A percentile compares a stretch with the other conserved stretches of the same genome.
Conservation (phyloP, 2,329 filamentous ascomycete genomes). For the Diplodia seriata region DNA sequence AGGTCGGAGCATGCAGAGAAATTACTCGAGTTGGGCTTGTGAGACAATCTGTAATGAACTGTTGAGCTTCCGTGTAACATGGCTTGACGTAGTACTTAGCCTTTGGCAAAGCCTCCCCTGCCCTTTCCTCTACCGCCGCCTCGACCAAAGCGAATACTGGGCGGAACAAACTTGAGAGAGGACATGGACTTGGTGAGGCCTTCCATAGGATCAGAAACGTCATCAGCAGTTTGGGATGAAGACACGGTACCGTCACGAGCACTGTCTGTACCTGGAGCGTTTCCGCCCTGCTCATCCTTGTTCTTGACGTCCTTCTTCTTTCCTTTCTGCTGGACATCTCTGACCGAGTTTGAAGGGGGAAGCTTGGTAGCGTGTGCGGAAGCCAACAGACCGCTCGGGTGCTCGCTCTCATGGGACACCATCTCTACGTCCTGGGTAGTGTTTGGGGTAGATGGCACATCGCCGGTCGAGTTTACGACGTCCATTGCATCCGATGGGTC, state of each 20-base stretch:
- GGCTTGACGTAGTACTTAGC: slow-evolving; percentile 10
- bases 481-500: background rate
- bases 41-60: background rate
- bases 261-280: background rate
- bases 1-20: background rate
- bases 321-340: background rate
- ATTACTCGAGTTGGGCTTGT: background rate
- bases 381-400: background rate
- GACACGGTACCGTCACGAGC: slow-evolving; percentile 20
- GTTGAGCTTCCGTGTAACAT: background rate
- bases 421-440: background rate
- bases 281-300: background rate
- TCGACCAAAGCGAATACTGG: slow-evolving; percentile 70
- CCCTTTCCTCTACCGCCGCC: slow-evolving; percentile 39
- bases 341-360: background rate
- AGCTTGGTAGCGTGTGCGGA: slow-evolving; percentile 3
- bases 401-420: background rate
- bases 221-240: slow-evolving; percentile 18
- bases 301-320: background rate
- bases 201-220: slow-evolving; percentile 61
- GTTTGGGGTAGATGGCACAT: background rate
- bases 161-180: slow-evolving; percentile 72
- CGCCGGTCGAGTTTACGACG: background rate
- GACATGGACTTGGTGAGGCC: slow-evolving; percentile 73
- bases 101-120: slow-evolving; percentile 17